Evolutionary conservation across 2,329 filamentous ascomycete genomes (phyloP).

Genomic region (Fusarium tjaetaba): DNA sequence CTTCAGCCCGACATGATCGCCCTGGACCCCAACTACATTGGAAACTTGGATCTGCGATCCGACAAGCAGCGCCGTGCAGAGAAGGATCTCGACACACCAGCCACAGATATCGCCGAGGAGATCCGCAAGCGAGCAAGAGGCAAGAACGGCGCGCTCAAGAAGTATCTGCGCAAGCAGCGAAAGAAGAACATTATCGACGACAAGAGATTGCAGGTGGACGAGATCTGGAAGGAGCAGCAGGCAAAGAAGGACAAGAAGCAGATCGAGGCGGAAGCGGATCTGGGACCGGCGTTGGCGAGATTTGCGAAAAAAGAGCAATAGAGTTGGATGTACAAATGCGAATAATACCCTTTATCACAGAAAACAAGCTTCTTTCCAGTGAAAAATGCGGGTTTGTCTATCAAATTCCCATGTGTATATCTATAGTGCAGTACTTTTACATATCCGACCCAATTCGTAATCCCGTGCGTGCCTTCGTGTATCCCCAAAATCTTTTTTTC

Average conservation of each 20-base stretch:
- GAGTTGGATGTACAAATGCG: conserved; percentile 28
- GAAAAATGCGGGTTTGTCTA: conserved; percentile 9
- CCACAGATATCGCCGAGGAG: conserved; percentile 67
- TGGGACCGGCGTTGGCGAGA: conserved; percentile 86
- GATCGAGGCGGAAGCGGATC: conserved; percentile 72
- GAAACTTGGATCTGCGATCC: conserved; percentile 83
- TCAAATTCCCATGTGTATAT: conserved; percentile 8
- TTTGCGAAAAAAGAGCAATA: conserved; percentile 77
- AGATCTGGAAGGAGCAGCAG: conserved; percentile 78
- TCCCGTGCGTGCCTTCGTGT: not conserved
- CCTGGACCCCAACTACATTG: conserved; percentile 90
- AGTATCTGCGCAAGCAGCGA: conserved; percentile 90
- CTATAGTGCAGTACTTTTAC: conserved; percentile 28
- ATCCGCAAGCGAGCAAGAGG: conserved; percentile 83
- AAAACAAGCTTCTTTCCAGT: not conserved
- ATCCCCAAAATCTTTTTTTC: not conserved
- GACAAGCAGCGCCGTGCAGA: conserved; percentile 81
- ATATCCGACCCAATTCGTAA: conserved; percentile 21
- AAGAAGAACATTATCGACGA: conserved; percentile 96
- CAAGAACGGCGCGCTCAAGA: conserved; percentile 87
- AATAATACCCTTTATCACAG: conserved; percentile 42
- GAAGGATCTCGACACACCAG: conserved; percentile 77
- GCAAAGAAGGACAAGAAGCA: conserved; percentile 71
- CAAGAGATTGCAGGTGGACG: conserved; percentile 86
- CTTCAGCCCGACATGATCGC: conserved; percentile 97